Evolutionary conservation across 805 yeast genomes (phyloP), one percentile per base, ranked within the genome.

Genomic region (Metschnikowia hibisci): DNA sequence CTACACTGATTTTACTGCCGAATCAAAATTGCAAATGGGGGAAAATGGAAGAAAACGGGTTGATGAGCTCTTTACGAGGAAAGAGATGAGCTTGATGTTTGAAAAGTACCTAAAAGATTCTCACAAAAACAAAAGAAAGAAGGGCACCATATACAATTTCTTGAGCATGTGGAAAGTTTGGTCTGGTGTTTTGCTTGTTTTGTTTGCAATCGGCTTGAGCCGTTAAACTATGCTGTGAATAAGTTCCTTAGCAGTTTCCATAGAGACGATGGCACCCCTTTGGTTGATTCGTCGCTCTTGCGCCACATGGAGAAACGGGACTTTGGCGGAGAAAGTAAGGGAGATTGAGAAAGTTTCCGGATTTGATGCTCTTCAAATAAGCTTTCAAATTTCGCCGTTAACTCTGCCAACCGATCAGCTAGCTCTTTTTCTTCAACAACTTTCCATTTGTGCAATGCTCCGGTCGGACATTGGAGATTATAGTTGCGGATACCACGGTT

Each of bases 61-160:
- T 2, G 47, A 62, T 3, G 49, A 58, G 6, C 49, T 62, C 2
- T 78, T 78, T 45, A 71, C 77, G 29, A 61, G 78, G 43, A 64
- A 61, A n/a, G 63, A 74, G 34, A 69, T 76, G 74, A 69, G 72
- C 31, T 36, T 51, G 36, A 56, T 60, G 28, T 65, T 69, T 44
- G 39, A 45, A 39, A 43, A 4, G 56, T 44, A 36, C 41, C 37
- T 60, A 25, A 16, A 42, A 15, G 41, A 44, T 15, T 41, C 51
- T 40, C 31, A 33, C 26, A 35, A 20, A 9, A 13, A 16, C 9
- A 7, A n/a, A 18, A 11, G 36, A 16, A 14, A 14, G 23, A 52
- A 52, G 45, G 52, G 54, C 1, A 1, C 27, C 12, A 16, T 48
- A 12, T 52, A 42, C 41, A 39, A 36, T 8, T 11, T 34, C 6